A percentile compares a stretch with the other conserved stretches of the same genome.
Evolutionary conservation across 176 grass and related monocot species (phyloP).

Genomic region (Oryza brachyantha): DNA sequence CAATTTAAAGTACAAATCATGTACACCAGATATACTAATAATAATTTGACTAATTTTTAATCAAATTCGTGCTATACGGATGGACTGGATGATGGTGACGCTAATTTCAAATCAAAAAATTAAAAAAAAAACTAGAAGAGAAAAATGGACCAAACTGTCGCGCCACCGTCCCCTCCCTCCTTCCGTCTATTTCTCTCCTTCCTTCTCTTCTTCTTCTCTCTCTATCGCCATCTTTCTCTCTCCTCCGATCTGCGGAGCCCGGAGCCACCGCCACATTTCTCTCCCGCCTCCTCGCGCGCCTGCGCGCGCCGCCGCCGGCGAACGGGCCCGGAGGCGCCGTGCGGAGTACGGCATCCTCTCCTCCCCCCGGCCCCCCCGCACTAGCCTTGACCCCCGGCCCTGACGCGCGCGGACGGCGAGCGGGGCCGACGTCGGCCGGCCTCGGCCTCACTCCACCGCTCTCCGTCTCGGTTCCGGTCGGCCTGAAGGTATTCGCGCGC

Average conservation of each 20-base stretch:
- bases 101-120: neutral
- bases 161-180: too few relatives aligned
- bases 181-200: neutral
- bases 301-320: neutral
- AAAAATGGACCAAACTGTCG: neutral
- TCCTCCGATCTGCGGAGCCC: neutral
- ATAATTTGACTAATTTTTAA: too few relatives aligned
- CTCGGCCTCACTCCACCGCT: neutral
- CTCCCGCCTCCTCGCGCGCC: neutral
- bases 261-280: neutral
- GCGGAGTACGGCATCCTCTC: neutral
- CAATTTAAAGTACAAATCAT: too few relatives aligned
- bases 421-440: too few relatives aligned
- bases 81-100: neutral
- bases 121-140: neutral
- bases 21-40: too few relatives aligned
- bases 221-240: neutral
- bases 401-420: neutral
- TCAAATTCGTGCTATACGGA: too few relatives aligned
- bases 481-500: neutral
- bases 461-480: neutral
- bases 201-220: neutral
- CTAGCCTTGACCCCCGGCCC: neutral
- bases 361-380: neutral
- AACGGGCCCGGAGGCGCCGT: neutral